Evolutionary conservation across 129 eudicot genomes (phyloP).

Genomic region (Flaveria trinervia): DNA sequence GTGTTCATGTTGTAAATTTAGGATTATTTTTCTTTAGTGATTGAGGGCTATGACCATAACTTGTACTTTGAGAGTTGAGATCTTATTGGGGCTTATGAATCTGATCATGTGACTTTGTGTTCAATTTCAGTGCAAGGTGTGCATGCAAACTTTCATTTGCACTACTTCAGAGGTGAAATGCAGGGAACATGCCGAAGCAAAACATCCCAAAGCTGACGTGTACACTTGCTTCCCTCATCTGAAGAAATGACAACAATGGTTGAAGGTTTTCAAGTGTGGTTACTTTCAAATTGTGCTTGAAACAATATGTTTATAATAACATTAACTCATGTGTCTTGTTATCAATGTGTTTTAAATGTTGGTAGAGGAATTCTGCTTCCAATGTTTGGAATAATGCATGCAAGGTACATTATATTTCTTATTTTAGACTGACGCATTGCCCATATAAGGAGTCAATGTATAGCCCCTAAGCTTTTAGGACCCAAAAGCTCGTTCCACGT

Average conservation of each 20-base stretch:
- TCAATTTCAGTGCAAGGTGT: constrained; percentile 12
- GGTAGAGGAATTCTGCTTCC: neutral
- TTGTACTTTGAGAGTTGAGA: neutral
- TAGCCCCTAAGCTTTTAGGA: too few relatives aligned
- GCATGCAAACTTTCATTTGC: constrained; percentile 20
- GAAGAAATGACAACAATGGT: neutral
- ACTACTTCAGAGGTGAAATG: constrained; percentile 13
- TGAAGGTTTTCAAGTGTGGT: constrained; percentile 23
- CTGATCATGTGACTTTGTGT: constrained; percentile 10
- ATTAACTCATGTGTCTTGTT: constrained; percentile 11
- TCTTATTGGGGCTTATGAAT: neutral
- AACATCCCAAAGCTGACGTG: constrained; percentile 14
- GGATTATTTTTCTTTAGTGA: neutral
- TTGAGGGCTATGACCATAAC: neutral
- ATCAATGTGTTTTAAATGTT: neutral
- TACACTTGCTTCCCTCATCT: constrained; percentile 9
- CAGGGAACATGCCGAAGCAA: constrained; percentile 20
- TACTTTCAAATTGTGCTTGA: constrained; percentile 29
- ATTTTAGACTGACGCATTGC: too few relatives aligned
- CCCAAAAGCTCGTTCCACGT: too few relatives aligned
- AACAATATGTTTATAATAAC: constrained; percentile 6
- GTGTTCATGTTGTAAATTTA: neutral
- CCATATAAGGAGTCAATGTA: too few relatives aligned
- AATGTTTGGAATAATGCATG: neutral
- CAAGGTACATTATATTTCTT: too few relatives aligned